Conservation (phyloP, 73 alveolate species). For the Paramecium octaurelia region DNA sequence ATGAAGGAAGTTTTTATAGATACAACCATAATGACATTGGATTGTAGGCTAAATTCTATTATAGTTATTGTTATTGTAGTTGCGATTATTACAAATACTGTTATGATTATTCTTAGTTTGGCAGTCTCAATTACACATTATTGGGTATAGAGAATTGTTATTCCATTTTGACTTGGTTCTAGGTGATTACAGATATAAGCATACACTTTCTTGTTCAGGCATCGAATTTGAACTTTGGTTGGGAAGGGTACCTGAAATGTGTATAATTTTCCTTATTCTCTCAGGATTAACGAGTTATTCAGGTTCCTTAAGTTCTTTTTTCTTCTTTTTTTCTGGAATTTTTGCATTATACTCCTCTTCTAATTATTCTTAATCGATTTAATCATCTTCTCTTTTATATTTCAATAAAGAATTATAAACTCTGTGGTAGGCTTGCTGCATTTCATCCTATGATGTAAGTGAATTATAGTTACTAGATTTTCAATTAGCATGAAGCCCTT, state of each 20-base stretch:
- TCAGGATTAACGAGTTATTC: background rate
- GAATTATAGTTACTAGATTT: background rate
- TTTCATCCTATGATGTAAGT: background rate
- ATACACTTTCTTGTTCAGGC: background rate
- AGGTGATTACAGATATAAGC: background rate
- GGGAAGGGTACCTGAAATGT: background rate
- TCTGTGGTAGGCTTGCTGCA: background rate
- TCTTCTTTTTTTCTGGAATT: background rate
- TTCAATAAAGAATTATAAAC: background rate
- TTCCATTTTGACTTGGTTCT: background rate
- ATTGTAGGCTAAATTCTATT: slow-evolving; percentile 9
- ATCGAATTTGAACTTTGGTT: background rate
- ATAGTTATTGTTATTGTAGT: background rate
- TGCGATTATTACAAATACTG: background rate
- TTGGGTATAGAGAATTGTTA: background rate
- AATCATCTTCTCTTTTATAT: background rate
- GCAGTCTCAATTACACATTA: background rate
- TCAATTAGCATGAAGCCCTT: slow-evolving; percentile 22
- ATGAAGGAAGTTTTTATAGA: background rate
- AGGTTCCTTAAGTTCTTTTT: background rate
- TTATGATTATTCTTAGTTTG: background rate
- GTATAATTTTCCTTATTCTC: slow-evolving; percentile 14
- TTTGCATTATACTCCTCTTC: slow-evolving; percentile 7
- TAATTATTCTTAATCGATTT: background rate
- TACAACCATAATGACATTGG: background rate